Percentiles rank a stretch among this genome's conserved stretches.
These are phyloP conservation scores for Oryza nivara DNA, from an alignment of 176 grass and related monocot species.

Conservation along the genomic window DNA sequence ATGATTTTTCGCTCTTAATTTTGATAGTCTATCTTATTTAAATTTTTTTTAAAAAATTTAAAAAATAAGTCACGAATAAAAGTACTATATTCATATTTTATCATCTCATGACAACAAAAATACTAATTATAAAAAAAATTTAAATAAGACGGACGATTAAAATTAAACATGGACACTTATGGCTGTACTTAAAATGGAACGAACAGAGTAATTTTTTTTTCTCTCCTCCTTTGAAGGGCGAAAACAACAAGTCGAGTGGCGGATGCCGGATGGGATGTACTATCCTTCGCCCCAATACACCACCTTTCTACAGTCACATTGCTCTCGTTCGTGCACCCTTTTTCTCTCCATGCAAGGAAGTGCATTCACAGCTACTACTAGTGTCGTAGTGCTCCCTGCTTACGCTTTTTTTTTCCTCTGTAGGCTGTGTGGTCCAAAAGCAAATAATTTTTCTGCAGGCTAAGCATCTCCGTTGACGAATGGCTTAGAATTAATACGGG, in stretches of 20 bases:
- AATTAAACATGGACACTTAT: too few species aligned
- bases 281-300: not conserved
- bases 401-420: not conserved
- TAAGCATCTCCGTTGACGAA: not conserved
- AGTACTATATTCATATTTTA: too few species aligned
- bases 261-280: not conserved
- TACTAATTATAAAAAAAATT: too few species aligned
- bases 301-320: slow-evolving; percentile 34
- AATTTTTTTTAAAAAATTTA: too few species aligned
- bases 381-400: not conserved
- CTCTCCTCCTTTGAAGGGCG: not conserved
- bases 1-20: too few species aligned
- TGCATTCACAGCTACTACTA: not conserved
- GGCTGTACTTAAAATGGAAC: too few species aligned
- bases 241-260: slow-evolving; percentile 33
- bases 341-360: not conserved
- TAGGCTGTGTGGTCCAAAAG: not conserved
- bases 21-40: too few species aligned
- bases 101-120: too few species aligned
- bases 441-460: not conserved
- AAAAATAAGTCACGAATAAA: too few species aligned
- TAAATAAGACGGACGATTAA: too few species aligned
- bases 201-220: not conserved
- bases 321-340: not conserved
- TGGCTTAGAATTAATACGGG: not conserved